phyloP scores from a whole-genome alignment of 345 rosid species.

The Populus tremula region DNA sequence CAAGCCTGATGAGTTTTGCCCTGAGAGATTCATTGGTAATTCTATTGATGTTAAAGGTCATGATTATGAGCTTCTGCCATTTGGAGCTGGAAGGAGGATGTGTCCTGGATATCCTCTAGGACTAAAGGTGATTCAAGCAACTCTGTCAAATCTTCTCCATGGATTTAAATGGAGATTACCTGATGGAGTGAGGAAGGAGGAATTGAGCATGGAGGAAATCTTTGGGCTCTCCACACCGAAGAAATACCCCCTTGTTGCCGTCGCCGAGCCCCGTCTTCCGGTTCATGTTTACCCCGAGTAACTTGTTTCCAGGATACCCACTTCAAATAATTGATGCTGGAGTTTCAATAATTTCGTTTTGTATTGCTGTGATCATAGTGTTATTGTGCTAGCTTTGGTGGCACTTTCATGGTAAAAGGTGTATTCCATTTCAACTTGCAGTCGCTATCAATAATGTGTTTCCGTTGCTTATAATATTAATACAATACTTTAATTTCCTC shows the following conservation, averaged over 20 bases:
- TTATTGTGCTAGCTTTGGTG: neutral
- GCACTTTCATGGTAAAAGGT: neutral
- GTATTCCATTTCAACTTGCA: neutral
- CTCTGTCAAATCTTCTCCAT: conserved; percentile 55
- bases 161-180: conserved; percentile 60
- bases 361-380: neutral
- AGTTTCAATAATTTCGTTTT: neutral
- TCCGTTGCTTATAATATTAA: neutral
- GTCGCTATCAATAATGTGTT: neutral
- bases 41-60: conserved; percentile 53
- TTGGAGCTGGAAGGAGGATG: conserved; percentile 72
- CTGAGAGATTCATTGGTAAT: conserved; percentile 51
- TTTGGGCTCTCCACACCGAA: conserved; percentile 53
- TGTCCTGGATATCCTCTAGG: conserved; percentile 71
- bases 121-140: conserved; percentile 51
- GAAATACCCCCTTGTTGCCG: conserved; percentile 43
- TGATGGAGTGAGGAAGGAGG: conserved; percentile 23
- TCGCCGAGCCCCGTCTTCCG: conserved; percentile 47
- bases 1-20: conserved; percentile 45
- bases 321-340: neutral
- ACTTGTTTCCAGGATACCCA: neutral
- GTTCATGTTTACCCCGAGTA: conserved; percentile 31
- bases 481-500: neutral
- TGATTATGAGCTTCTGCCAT: conserved; percentile 57
- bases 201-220: conserved; percentile 58